Evolutionary conservation across 345 rosid genomes (phyloP).

Genomic region (Murraya koenigii): DNA sequence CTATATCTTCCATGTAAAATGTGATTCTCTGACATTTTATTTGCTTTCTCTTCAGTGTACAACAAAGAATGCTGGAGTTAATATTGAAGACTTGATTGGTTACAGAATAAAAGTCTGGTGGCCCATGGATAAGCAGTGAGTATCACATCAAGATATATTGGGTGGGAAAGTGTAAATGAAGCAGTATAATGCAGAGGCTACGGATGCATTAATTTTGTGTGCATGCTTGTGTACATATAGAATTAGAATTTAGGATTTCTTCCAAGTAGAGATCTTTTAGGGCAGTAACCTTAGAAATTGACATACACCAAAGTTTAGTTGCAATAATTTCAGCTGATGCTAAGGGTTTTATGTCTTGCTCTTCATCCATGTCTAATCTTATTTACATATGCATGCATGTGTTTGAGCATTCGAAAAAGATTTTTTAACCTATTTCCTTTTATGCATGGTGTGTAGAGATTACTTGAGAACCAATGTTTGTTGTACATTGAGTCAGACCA

Average conservation of each 20-base stretch:
- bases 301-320: neutral
- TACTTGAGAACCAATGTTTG: neutral
- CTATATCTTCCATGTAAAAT: neutral
- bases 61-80: slow-evolving; percentile 46
- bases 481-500: neutral
- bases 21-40: slow-evolving; percentile 19
- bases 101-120: slow-evolving; percentile 92
- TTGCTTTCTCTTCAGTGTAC: slow-evolving; percentile 54
- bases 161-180: neutral
- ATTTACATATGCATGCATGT: neutral
- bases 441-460: neutral
- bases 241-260: neutral
- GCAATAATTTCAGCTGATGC: neutral
- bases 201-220: neutral
- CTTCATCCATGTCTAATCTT: neutral
- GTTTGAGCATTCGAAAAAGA: neutral
- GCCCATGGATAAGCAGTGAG: slow-evolving; percentile 99
- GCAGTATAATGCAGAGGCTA: neutral
- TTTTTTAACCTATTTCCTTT: neutral
- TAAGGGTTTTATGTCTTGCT: neutral
- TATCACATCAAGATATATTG: neutral
- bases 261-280: neutral
- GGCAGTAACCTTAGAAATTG: neutral
- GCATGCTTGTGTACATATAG: neutral
- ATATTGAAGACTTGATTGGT: slow-evolving; percentile 74